Evolutionary conservation across 768 basidiomycete species (phyloP), one percentile per base, ranked within the genome.

Genomic region (Gymnopilus junonius): DNA sequence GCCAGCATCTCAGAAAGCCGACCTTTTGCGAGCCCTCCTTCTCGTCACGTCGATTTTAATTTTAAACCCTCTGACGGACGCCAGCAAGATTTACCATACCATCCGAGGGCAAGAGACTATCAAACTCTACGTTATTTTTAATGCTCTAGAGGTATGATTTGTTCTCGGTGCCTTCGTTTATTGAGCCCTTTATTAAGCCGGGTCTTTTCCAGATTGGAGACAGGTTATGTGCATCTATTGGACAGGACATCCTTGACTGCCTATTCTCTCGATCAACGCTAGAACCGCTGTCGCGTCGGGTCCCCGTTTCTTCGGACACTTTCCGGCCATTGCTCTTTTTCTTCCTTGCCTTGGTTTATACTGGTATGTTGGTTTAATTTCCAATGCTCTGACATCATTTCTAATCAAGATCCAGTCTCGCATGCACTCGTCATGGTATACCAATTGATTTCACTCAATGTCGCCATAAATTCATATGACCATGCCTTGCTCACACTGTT

Each of bases 101-200:
- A 98, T 99, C 59, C 89, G 97, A 21, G 97, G 96, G 0, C 97
- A 99, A 76, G 97, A 99, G 69, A 97, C 95, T 2, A 97, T 99
- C 79, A 99, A 99, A 79, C 77, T 99, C 53, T 99, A 99, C 79
- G 97, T 99, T 63, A 97, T 99, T 55, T 99, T 98, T 79, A 99
- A 98, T 75, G 96, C 95, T 11, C 83, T 99, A 7, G 97, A 99
- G 85, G 97, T 97, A 75, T 61, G 88, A 73, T 17, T 56, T 27
- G 21, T 39, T 7, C 45, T 31, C 14, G 5, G 40, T 5, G 27
- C 37, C 34, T 7, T 31, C n/a, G n/a, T 10, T 1, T 35, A 45
- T 12, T 53, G 17, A n/a, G 39, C 7, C 23, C 6, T 8, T 45
- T 35, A 42, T 61, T 69, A 51, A 67, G 10, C 11, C 1, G 35